These are phyloP conservation scores for Blepharisma undulans DNA, from an alignment of 169 alveolate species.

Conservation along the genomic window DNA sequence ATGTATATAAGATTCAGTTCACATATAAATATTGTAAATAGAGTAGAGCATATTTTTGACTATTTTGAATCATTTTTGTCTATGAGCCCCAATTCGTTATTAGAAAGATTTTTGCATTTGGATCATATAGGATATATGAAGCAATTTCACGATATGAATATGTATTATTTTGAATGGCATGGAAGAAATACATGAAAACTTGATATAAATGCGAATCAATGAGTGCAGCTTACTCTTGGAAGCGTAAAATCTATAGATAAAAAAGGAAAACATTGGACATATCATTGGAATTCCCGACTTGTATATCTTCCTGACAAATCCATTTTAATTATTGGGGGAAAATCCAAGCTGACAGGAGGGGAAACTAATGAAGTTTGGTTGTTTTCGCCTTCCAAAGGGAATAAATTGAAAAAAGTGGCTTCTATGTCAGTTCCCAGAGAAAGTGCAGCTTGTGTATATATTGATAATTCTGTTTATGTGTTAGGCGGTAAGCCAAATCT, in stretches of 20 bases:
- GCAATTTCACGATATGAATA: slow-evolving; percentile 3
- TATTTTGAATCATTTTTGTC: slow-evolving; percentile 8
- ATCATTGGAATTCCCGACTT: slow-evolving; percentile 33
- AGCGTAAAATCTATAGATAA: background rate
- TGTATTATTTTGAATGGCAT: slow-evolving; percentile 36
- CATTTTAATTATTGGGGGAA: slow-evolving; percentile 27
- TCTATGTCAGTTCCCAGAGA: slow-evolving; percentile 25
- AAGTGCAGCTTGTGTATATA: background rate
- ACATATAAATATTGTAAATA: background rate
- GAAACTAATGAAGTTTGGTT: slow-evolving; percentile 36
- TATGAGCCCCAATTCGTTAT: background rate
- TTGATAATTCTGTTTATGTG: slow-evolving; percentile 7
- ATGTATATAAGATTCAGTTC: background rate
- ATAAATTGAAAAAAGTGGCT: background rate
- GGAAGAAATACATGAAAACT: background rate
- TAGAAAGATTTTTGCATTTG: slow-evolving; percentile 1
- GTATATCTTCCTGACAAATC: slow-evolving; percentile 4
- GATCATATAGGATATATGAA: background rate
- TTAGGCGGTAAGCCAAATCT: slow-evolving; percentile 34
- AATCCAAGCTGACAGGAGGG: background rate
- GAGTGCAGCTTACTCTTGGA: background rate
- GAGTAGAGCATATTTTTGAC: background rate
- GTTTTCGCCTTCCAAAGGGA: slow-evolving; percentile 18
- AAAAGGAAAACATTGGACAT: background rate
- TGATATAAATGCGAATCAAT: background rate